A percentile compares a stretch with the other conserved stretches of the same genome.
Conservation (phyloP, 2,329 filamentous ascomycete genomes). For the Neonectria ditissima region DNA sequence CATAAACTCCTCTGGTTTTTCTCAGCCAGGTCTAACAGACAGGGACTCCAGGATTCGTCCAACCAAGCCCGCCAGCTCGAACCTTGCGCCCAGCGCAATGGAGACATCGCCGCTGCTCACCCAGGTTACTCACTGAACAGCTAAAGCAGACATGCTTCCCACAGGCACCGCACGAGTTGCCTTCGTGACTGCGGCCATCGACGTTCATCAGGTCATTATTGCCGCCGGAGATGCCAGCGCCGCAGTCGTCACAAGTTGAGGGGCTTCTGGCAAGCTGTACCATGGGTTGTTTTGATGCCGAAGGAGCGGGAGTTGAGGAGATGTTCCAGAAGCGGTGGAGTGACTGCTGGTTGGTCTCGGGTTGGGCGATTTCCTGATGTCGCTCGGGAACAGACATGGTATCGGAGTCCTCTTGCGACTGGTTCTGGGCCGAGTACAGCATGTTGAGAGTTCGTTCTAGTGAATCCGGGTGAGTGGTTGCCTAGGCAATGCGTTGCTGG, state of each 20-base stretch:
- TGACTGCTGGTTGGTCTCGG: conserved; percentile 57
- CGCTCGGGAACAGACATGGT: conserved; percentile 9
- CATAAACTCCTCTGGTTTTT: neutral
- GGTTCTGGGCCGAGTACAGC: conserved; percentile 67
- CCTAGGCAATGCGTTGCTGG: neutral
- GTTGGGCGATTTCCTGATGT: conserved; percentile 12
- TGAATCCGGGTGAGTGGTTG: conserved; percentile 29
- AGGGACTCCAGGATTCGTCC: conserved; percentile 34
- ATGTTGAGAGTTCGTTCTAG: conserved; percentile 68
- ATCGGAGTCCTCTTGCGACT: conserved; percentile 31
- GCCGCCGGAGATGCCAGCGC: conserved; percentile 44
- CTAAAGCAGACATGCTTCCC: conserved; percentile 68
- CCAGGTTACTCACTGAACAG: conserved; percentile 70
- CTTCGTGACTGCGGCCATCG: conserved; percentile 46
- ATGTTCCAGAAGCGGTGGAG: conserved; percentile 74
- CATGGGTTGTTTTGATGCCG: conserved; percentile 39
- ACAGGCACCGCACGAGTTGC: conserved; percentile 61
- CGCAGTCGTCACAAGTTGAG: conserved; percentile 67
- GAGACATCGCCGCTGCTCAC: conserved; percentile 65
- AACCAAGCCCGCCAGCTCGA: conserved; percentile 31
- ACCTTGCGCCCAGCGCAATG: conserved; percentile 59
- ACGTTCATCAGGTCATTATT: conserved; percentile 54
- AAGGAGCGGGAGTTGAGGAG: conserved; percentile 50
- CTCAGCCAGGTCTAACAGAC: conserved; percentile 34
- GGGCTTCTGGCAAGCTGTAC: conserved; percentile 36